Evolutionary conservation across 2,329 filamentous ascomycete species (phyloP), one percentile per base, ranked within the genome.

Genomic region (Fusarium denticulatum): DNA sequence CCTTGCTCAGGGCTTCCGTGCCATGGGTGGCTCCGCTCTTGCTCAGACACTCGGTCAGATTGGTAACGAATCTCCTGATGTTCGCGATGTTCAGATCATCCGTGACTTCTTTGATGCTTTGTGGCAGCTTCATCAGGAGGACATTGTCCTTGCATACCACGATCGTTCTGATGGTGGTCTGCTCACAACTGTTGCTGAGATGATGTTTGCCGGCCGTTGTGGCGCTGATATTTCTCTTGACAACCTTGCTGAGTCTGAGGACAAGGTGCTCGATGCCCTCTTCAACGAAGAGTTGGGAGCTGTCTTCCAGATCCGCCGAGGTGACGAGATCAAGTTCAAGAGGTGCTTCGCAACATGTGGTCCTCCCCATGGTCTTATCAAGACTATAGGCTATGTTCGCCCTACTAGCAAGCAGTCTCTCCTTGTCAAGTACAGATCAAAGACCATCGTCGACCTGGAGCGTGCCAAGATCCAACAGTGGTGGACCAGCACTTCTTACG

Each of bases 251-350:
- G 90, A 89, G 67, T 90, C 89, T 30, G 87, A 91, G 47, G 88
- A 88, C 15, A 85, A 89, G 50, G 87, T 97, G 24, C 85, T 97
- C 13, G 90, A 94, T 63, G 89, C 93, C 0, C 88, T 99, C 26
- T 98, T 99, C 89, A 98, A 95, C 81, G 96, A 98, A 83, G 96
- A 98, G 81, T 90, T 98, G 26, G 96, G 96, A 72, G 96, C 95
- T 22, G 93, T 98, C 37, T 98, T 98, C 91, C 96, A 99, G 82
- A 91, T 98, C 60, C 92, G 93, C 76, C 95, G 94, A 82, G 88
- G 89, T 59, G 92, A 98, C 75, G 94, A 97, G 83, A 92, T 88
- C 66, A 90, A 92, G 70, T 98, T 98, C 88, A 92, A 92, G 78
- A 89, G 93, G 66, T 97, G 94, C 80, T 98, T 98, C 80, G 94